Base-by-base conservation (phyloP, 257 asterid genomes). In the Salvia miltiorrhiza region DNA sequence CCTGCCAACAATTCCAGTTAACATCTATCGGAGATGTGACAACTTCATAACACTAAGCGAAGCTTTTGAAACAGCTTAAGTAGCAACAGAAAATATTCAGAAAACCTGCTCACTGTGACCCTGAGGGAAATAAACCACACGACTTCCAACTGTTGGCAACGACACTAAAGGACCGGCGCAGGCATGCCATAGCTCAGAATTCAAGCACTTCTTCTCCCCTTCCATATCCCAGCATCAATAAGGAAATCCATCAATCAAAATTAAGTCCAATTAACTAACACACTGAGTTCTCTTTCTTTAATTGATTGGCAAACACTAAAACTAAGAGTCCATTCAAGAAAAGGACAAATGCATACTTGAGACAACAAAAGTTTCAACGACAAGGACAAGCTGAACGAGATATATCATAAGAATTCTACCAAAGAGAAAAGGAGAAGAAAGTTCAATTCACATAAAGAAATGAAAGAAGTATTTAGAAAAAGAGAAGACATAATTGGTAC, bases 121-220 rank as follows among this genome's bases (percentile, higher is more conserved):
- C 83, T 92, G 98, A 74, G 98, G 96, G 63, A 92, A 90, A 89
- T 92, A 92, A 79, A 92, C 98, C 78, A 89, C 96, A 4, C 98
- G 96, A 66, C 94, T 83, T 24, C 98, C 98, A 17, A 86, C 80
- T 2, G 79, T 80, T 45, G 98, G 98, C 71, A 92, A 79, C 11
- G 94, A 92, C 73, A 92, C 98, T 73, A 92, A 73, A 54, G 98
- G 98, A 63, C 98, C 98, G 70, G 98, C 96, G 80, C 98, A 92
- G 13, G 98, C 98, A 76, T 92, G 98, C 98, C 98, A 92, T 40
- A 92, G 90, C 88, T 92, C 98, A 0, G 98, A 87, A 77, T 92
- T 89, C 33, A 52, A 52, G 33, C 32, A 52, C 33, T 52, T 52
- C 33, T 23, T 52, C 59, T 52, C 59, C 59, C 12, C 59, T 52